Base-by-base conservation (phyloP, 2,329 filamentous ascomycete species). In the Epichloe elymi region DNA sequence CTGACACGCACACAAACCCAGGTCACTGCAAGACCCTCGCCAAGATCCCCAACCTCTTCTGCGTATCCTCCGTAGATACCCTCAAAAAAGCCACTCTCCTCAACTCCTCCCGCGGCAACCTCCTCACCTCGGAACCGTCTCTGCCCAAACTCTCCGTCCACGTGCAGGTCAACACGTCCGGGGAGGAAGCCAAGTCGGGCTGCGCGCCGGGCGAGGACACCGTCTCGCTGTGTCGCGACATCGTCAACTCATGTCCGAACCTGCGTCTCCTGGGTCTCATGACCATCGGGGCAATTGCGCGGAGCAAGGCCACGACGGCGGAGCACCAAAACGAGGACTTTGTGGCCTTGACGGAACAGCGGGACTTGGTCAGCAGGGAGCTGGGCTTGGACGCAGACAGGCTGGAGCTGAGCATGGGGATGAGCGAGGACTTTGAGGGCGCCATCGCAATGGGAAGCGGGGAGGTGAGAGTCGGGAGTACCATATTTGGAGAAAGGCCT, bases 331-430 rank as follows among this genome's bases (percentile, higher is more conserved):
- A 97, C 65, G 88, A 94, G 66, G 93, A 98, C 68, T 97, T 97
- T 64, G 66, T 81, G 4, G 65, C 70, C 4, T 67, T 98, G 62
- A 73, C 71, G 48, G 75, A 84, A 61, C 83, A 86, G 63, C 74
- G 87, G 51, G 86, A 94, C 64, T 67, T 79, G 14, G 80, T 96
- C 2, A 78, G 75, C 2, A 62, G 69, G 61, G 83, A 70, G 53
- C 60, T 73, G 19, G 63, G 62, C 1, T 50, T 71, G 47, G 64
- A 73, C 15, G 68, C 71, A n/a, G 74, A 75, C 54, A 56, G 53
- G n/a, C 64, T 96, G 60, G 89, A 96, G 72, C 67, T 97, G 68
- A 96, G 90, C 68, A 98, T 98, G 91, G 91, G 91, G 6, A 98
- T 98, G 93, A 96, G 89, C 64, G 82, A 88, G 62, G 93, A 98